phyloP scores from a whole-genome alignment of 306 rosid genomes.

The Fragaria ananassa region DNA sequence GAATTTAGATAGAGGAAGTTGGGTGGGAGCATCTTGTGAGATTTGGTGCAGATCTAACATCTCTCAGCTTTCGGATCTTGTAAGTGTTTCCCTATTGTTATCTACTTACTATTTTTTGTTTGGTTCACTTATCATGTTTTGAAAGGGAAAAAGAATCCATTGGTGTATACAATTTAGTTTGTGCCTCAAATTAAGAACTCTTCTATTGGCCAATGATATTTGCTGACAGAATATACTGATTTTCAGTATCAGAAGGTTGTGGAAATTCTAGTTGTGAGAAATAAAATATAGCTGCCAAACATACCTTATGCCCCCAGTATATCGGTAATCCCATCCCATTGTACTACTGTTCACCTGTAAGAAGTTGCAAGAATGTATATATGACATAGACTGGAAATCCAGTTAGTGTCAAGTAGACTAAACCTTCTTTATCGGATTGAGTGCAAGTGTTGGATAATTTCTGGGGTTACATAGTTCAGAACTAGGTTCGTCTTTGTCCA shows the following conservation, averaged over 20 bases:
- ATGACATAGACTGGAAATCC: neutral
- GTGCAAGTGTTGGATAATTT: neutral
- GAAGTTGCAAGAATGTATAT: neutral
- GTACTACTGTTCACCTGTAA: neutral
- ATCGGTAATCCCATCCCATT: neutral
- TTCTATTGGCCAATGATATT: neutral
- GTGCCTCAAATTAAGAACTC: neutral
- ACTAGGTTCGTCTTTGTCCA: neutral
- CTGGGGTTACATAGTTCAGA: neutral
- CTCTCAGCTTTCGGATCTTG: slow-evolving; percentile 32
- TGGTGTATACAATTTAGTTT: neutral
- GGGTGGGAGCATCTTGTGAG: slow-evolving; percentile 41
- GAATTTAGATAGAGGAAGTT: slow-evolving; percentile 40
- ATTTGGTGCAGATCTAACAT: slow-evolving; percentile 30
- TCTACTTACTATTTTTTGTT: neutral
- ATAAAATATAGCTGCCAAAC: neutral
- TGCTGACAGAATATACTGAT: neutral
- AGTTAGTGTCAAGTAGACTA: neutral
- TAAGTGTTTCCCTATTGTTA: slow-evolving; percentile 11
- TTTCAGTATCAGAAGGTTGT: neutral
- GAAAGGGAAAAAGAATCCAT: neutral
- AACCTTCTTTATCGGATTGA: neutral
- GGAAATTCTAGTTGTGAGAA: neutral
- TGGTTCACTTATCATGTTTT: neutral
- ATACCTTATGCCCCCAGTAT: neutral